Base-by-base conservation (phyloP, 352 stramenopile genomes). In the Globisporangium echinulatum region DNA sequence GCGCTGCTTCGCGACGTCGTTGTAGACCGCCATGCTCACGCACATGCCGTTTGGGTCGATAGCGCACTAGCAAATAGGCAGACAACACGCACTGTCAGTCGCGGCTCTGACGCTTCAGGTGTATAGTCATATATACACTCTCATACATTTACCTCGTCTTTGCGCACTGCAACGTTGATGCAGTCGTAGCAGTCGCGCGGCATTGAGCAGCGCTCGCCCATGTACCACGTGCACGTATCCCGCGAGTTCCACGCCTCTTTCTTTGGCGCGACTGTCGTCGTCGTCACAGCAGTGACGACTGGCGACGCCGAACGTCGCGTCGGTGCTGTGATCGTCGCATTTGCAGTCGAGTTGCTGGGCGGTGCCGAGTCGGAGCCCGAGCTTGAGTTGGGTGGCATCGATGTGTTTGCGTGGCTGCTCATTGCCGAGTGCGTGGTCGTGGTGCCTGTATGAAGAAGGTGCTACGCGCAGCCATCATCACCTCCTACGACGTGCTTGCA, bases 101-200 rank as follows among this genome's bases (percentile, higher is more conserved):
- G 25, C 25, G 25, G 25, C 25, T 33, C 25, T 33, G 25, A 33
- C 25, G 25, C 2, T 3, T 33, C 25, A 33, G 25, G 25, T 33
- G 25, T 33, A 3, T 33, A 33, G 25, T 33, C 25, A 3, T 33
- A 3, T 1, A 33, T 33, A 3, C 25, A 33, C 25, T 33, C 25
- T 33, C 25, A 3, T 33, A 33, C 25, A 33, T 33, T 3, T 19
- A 59, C 58, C 36, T 40, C 15, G 33, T 64, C 46, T 9, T 42
- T 54, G 10, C 17, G 19, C n/a, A 64, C 15, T 25, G 52, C 59
- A 15, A 54, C 17, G 52, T 66, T 66, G 40, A 66, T 13, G 37
- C 61, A 66, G 49, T 66, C 61, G 55, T 62, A 66, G 48, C 61
- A 66, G 42, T 56, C 40, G 36, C 61, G 61, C 25, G 56, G 61